phyloP scores from a whole-genome alignment of 441 rosid species.

The Croton laevigatus region DNA sequence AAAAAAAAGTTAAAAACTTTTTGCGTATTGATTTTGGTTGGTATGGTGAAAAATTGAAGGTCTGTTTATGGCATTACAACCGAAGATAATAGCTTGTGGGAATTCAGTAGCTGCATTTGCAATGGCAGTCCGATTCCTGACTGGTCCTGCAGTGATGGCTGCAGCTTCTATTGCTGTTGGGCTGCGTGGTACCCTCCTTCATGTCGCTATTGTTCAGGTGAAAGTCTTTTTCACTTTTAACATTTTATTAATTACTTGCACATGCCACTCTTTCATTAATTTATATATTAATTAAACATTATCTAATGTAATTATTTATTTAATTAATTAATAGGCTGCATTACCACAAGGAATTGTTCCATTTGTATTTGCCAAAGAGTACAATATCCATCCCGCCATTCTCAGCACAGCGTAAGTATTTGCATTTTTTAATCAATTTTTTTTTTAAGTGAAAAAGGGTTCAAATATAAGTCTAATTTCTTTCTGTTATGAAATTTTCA shows the following conservation, averaged over 20 bases:
- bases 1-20: too few species aligned
- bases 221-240: not conserved
- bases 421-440: not conserved
- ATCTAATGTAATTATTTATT: not conserved
- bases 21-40: constrained; percentile 17
- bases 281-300: not conserved
- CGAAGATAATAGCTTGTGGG: constrained; percentile 92
- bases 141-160: constrained; percentile 93
- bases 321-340: constrained; percentile 46
- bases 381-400: constrained; percentile 73
- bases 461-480: not conserved
- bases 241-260: not conserved
- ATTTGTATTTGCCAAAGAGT: constrained; percentile 83
- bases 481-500: constrained; percentile 17
- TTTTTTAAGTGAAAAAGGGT: too few species aligned
- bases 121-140: constrained; percentile 82
- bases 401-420: constrained; percentile 69
- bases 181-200: constrained; percentile 78
- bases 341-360: constrained; percentile 85
- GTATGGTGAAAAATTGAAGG: constrained; percentile 42
- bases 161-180: constrained; percentile 90
- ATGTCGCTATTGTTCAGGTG: constrained; percentile 94
- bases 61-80: constrained; percentile 95
- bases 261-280: constrained; percentile 12
- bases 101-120: constrained; percentile 80